Conservation (phyloP, 139 green algal species). For the Chlorella sorokiniana region DNA sequence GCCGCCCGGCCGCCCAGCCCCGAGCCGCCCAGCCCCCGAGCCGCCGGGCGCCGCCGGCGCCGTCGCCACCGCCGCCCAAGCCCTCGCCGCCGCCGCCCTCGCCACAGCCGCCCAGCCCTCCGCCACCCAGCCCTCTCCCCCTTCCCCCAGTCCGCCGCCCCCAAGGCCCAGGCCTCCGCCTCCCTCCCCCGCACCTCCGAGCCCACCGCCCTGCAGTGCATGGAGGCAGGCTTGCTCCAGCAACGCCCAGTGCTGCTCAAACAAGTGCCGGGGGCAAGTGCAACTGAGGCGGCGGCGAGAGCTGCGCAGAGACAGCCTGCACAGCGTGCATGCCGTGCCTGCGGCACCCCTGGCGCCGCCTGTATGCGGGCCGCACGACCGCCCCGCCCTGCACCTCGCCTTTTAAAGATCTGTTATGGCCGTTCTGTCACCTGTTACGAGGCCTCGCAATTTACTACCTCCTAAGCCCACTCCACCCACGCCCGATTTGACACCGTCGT, state of each 20-base stretch:
- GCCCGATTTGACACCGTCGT: no score
- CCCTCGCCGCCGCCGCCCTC: background rate
- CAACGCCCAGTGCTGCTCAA: constrained; percentile 2
- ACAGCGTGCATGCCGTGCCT: no score
- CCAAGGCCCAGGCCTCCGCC: background rate
- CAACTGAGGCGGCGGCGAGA: background rate
- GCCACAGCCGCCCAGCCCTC: background rate
- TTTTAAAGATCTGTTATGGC: no score
- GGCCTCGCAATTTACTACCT: no score
- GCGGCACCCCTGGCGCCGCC: no score
- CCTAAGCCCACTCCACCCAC: no score
- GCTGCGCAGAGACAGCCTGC: no score
- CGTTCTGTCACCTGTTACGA: no score
- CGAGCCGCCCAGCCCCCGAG: no score
- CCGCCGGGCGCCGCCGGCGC: no score
- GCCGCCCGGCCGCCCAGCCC: background rate
- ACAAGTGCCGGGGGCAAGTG: background rate
- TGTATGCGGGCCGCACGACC: no score
- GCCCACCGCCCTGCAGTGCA: background rate
- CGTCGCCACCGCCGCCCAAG: background rate
- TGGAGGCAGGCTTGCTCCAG: background rate
- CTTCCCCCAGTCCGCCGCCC: background rate
- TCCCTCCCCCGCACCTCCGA: background rate
- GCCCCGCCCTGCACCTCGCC: no score
- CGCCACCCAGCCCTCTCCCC: background rate